phyloP scores from a whole-genome alignment of 768 basidiomycete genomes.

The Chiua virens region DNA sequence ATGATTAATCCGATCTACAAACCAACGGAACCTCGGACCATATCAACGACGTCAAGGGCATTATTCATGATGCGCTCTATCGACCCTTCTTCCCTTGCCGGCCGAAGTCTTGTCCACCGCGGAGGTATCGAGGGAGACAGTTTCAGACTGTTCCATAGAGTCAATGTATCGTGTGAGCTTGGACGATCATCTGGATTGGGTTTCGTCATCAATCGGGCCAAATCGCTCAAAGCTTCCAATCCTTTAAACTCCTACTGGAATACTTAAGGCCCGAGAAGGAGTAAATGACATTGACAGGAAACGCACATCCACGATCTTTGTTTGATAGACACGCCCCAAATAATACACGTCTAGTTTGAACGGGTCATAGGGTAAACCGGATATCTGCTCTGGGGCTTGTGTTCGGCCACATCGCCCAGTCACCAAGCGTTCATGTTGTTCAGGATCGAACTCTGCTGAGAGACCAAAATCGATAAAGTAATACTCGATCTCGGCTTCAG shows the following conservation, averaged over 20 bases:
- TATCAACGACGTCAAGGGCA: constrained; percentile 8
- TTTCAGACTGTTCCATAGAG: constrained; percentile 9
- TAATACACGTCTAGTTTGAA: constrained; percentile 32
- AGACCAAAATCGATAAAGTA: constrained; percentile 39
- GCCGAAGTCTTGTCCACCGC: constrained; percentile 8
- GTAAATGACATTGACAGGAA: neutral
- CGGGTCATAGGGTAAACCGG: constrained; percentile 23
- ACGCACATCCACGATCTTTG: constrained; percentile 17
- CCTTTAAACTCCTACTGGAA: constrained; percentile 11
- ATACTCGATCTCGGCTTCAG: constrained; percentile 26
- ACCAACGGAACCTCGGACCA: constrained; percentile 2
- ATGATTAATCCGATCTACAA: too few relatives aligned
- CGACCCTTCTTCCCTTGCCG: constrained; percentile 7
- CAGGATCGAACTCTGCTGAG: constrained; percentile 27
- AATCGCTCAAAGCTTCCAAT: neutral
- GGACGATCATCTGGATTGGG: constrained; percentile 7
- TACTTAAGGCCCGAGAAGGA: too few relatives aligned
- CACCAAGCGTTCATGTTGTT: neutral
- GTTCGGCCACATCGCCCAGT: constrained; percentile 9
- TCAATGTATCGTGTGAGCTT: neutral
- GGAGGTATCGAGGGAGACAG: neutral
- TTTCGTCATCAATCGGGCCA: constrained; percentile 6
- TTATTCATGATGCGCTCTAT: constrained; percentile 15
- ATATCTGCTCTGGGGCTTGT: constrained; percentile 23
- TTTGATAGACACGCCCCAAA: constrained; percentile 25